Evolutionary conservation across 305 asterid genomes (phyloP).

Genomic region (Fraxinus ornus): DNA sequence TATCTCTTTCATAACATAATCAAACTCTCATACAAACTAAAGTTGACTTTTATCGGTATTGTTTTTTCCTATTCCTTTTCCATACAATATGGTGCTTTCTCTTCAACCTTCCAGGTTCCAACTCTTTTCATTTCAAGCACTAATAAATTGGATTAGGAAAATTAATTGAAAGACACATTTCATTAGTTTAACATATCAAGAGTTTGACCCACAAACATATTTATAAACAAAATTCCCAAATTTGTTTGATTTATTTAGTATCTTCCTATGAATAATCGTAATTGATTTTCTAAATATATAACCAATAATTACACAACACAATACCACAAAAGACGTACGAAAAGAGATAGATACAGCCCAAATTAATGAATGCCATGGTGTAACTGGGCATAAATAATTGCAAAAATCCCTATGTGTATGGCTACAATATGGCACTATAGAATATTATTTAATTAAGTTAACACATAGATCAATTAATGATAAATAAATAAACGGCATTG

Average conservation of each 20-base stretch:
- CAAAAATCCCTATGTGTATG: neutral
- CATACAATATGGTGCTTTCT: neutral
- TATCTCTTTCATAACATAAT: neutral
- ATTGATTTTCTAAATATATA: neutral
- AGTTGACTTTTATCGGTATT: neutral
- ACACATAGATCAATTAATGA: neutral
- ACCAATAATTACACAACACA: neutral
- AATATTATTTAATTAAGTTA: constrained; percentile 1
- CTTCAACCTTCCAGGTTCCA: neutral
- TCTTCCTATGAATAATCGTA: neutral
- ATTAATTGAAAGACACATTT: neutral
- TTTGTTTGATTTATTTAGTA: neutral
- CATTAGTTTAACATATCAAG: neutral
- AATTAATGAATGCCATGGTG: neutral
- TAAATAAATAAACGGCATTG: constrained; percentile 20
- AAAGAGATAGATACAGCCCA: neutral
- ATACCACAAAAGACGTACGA: neutral
- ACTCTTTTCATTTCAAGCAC: neutral
- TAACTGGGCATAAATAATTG: neutral
- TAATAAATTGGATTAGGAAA: neutral
- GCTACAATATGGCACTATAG: constrained; percentile 20
- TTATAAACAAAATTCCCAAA: neutral
- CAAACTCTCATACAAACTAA: neutral
- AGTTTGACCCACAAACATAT: neutral
- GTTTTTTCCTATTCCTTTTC: neutral